Evolutionary conservation across 2,329 filamentous ascomycete species (phyloP), one percentile per base, ranked within the genome.

Genomic region (Aaosphaeria pasadenensis): DNA sequence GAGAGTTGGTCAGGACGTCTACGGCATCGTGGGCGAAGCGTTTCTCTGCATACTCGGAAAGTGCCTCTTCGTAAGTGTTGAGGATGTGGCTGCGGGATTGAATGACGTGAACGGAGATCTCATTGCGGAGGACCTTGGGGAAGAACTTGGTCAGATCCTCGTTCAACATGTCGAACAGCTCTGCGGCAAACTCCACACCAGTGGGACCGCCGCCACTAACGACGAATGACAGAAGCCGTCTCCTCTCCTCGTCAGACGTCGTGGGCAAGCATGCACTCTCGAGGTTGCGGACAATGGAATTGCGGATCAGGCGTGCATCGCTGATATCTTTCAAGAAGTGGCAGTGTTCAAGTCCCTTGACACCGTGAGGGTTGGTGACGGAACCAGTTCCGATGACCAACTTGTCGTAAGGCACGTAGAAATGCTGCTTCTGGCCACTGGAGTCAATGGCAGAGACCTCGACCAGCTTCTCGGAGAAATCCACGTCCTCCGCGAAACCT

Each of bases 381-480:
- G 91, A 96, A 32, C 92, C 92, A 49, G 97, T 91, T 29, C 86
- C 91, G 60, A 99, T 79, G 30, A 99, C 87, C 42, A 99, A 79
- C 74, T 99, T 99, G 69, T 99, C 95, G 67, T 99, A 99, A 0
- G 94, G 94, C 1, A 99, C 80, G 67, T 99, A 99, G 74, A 97
- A 99, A 38, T 84, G 79, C 47, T 84, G 78, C 60, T 87, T 84
- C n/a, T 88, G 77, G 4, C 94, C 94, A 50, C 78, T 71, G 4
- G 82, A 71, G 56, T 91, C 87, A 3, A 78, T 66, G 57, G 95
- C 88, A 1, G 87, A 85, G 1, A 96, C 81, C 69, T 99, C 94
- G 5, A 99, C 85, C 47, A 99, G 75, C 67, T 95, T 95, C 62
- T 91, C 82, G 0, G 88, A 90, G 66, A 97, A 96, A 46, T 96